A percentile compares a stretch with the other conserved stretches of the same genome.
These are phyloP conservation scores for Vigna radiata DNA, from an alignment of 306 rosid genomes.

Conservation along the genomic window DNA sequence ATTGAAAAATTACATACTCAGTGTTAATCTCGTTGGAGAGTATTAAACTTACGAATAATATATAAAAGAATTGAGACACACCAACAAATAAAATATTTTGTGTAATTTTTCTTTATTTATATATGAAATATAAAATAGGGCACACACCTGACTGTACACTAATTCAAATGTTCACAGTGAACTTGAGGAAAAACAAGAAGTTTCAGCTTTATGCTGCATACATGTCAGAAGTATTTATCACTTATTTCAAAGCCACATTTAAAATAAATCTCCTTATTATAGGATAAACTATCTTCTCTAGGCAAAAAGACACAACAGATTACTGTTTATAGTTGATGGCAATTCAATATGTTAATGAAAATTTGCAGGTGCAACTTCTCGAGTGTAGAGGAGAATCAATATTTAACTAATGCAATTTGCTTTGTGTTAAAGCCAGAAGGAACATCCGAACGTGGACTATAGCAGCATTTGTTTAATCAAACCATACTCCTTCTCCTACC, in stretches of 20 bases:
- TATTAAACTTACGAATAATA: too few species aligned
- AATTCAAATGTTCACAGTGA: conserved; percentile 31
- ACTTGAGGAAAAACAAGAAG: conserved; percentile 26
- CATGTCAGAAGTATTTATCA: conserved; percentile 18
- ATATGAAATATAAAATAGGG: background rate
- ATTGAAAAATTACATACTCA: too few species aligned
- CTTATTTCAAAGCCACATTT: conserved; percentile 30
- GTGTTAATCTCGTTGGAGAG: too few species aligned
- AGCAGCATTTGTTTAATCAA: background rate
- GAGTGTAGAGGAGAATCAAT: conserved; percentile 13
- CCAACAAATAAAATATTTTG: too few species aligned
- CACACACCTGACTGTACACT: background rate
- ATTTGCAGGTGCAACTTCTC: conserved; percentile 43
- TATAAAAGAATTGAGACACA: too few species aligned
- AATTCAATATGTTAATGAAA: conserved; percentile 23
- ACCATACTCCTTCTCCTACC: background rate
- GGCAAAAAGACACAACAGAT: conserved; percentile 21
- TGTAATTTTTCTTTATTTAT: too few species aligned
- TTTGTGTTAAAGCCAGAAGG: background rate
- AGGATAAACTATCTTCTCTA: background rate
- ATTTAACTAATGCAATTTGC: background rate
- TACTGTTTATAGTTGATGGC: conserved; percentile 5
- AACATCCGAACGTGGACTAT: background rate
- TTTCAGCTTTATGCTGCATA: conserved; percentile 11
- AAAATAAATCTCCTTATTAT: conserved; percentile 4